Base-by-base conservation (phyloP, 1,284 basidiomycete genomes). In the Meira nashicola region DNA sequence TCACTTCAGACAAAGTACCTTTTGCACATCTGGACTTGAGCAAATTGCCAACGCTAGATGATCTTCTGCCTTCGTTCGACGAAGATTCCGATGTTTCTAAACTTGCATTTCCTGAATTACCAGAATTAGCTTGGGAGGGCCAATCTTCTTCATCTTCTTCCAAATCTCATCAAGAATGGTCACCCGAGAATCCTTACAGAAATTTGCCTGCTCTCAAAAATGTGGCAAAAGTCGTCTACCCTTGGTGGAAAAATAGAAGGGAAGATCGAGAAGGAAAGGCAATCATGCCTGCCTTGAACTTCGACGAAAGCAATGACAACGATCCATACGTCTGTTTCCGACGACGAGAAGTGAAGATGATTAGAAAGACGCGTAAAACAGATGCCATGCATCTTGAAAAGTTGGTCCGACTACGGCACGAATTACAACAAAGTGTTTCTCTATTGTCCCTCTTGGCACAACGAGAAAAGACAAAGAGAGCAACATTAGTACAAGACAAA, bases 241-340 rank as follows among this genome's bases (percentile, higher is more conserved):
- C 74, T 0, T 74, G 70, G 59, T 77, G 76, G 76, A 73, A 74
- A 57, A 62, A 71, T 25, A 67, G 74, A 3, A 64, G 74, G 3
- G 69, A 76, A 28, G 73, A 74, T 11, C 64, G 70, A 10, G 68
- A 70, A 44, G 76, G 76, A 15, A 70, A 67, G 39, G 17, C 65
- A 6, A 67, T 77, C 14, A 64, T 62, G 2, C 73, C 76, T 0
- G 49, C 33, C n/a, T 67, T 77, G 59, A 77, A 76, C 63, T 76
- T 86, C 66, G 92, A 98, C 78, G 94, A 97, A 80, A 85, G 88
- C 39, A 94, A 96, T 79, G 86, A 88, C 55, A 92, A 91, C 62
- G 92, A 97, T 75, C 95, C 95, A 0, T 98, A 97, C 68, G 91
- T 97, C 54, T 99, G 95, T 80, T 98, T 99, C 84, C 87, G 95